These are phyloP conservation scores for Microcyclosporella mali DNA, from an alignment of 2,329 filamentous ascomycete genomes.

Conservation along the genomic window DNA sequence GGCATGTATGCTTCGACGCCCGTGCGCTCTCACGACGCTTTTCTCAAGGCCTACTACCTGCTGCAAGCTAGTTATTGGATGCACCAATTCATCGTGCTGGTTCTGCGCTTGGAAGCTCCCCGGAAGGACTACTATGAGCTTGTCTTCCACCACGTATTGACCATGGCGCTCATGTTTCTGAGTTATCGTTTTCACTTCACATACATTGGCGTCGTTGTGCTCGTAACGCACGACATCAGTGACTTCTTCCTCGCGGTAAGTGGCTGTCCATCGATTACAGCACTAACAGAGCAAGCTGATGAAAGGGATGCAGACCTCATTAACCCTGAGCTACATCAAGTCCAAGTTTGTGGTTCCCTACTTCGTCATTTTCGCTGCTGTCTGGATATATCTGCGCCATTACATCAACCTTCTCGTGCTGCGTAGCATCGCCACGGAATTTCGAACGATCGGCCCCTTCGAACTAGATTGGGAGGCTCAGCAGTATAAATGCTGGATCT, in stretches of 20 bases:
- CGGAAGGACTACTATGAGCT: conserved; percentile 93
- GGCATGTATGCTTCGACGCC: conserved; percentile 89
- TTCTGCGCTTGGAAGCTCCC: conserved; percentile 84
- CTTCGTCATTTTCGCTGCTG: conserved; percentile 71
- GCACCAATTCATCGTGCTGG: conserved; percentile 82
- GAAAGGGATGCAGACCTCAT: conserved; percentile 66
- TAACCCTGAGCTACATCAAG: conserved; percentile 86
- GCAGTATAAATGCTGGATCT: conserved; percentile 70
- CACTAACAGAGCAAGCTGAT: not conserved
- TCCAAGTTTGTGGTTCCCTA: conserved; percentile 70
- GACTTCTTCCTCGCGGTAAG: conserved; percentile 92
- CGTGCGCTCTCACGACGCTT: conserved; percentile 69
- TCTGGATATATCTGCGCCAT: conserved; percentile 89
- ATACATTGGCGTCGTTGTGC: conserved; percentile 87
- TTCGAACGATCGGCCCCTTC: conserved; percentile 67
- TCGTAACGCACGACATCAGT: conserved; percentile 88
- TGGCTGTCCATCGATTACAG: conserved; percentile 4
- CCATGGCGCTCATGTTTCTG: conserved; percentile 71
- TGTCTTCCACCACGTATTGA: conserved; percentile 86
- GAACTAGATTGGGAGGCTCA: conserved; percentile 68
- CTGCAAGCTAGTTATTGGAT: conserved; percentile 94
- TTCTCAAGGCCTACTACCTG: conserved; percentile 94
- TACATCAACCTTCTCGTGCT: conserved; percentile 74
- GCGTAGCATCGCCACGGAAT: conserved; percentile 66
- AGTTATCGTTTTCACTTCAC: conserved; percentile 97